Evolutionary conservation across 805 yeast genomes (phyloP), one percentile per base, ranked within the genome.

Genomic region (Kuraishia hungarica): DNA sequence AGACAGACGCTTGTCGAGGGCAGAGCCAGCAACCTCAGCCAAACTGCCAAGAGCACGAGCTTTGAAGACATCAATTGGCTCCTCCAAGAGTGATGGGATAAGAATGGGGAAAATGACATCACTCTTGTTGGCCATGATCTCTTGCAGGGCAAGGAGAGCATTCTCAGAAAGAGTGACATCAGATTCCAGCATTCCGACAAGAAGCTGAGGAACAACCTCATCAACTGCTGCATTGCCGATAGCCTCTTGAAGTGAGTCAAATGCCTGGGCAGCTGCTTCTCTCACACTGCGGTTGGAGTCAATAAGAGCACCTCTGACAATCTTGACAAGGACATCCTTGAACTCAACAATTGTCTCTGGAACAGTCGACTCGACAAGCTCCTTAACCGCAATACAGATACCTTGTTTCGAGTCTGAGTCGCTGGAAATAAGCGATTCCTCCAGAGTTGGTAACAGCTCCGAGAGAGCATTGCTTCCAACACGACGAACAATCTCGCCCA

Each of bases 351-450:
- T 75, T 7, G 82, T 79, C 17, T 82, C 87, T 2, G 73, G 67
- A 10, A 82, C 74, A 2, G 96, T 81, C 0, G 97, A 87, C 60
- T 82, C 84, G 59, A 92, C 83, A 58, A 94, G 82, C 67, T 92
- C 98, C 50, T 84, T 81, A 52, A 91, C 75, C 8, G 99, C 99
- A 67, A 93, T 83, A 76, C 99, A 94, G 53, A 94, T 89, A 76
- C 99, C 99, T 74, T 92, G 96, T 67, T 88, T 89, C 43, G 96
- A 86, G 66, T 86, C 94, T n/a, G 88, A 74, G 63, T 87, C 94
- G n/a, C 77, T 73, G 17, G 74, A 64, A 54, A 75, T 67, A 59
- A 87, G 72, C 1, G 89, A 79, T 47, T 79, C 80, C 61, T 89
- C 87, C 62, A 93, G 74, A 3, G 96, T 87, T 49, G 99, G 99